Conservation (phyloP, 495 filamentous ascomycete genomes). For the Lasiosphaeria ovina region DNA sequence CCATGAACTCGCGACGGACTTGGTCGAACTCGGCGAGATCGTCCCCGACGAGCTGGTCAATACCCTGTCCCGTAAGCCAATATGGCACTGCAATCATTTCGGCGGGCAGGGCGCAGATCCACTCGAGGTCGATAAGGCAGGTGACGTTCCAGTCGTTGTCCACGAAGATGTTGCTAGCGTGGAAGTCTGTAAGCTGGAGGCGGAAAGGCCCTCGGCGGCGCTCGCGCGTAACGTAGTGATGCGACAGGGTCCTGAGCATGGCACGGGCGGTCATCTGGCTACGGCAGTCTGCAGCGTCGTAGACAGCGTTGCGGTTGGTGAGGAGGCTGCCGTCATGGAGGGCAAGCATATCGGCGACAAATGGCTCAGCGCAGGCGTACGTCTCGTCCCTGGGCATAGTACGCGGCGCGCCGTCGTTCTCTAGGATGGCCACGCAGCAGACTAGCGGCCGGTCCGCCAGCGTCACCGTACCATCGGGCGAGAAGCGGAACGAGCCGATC, state of each 20-base stretch:
- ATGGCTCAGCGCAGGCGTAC: conserved; percentile 27
- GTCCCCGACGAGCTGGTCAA: conserved; percentile 21
- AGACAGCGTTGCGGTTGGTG: conserved; percentile 31
- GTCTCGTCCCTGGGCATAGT: conserved; percentile 29
- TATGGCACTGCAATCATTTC: conserved; percentile 31
- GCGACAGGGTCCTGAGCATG: conserved; percentile 27
- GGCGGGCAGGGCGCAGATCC: conserved; percentile 26
- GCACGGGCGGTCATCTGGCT: conserved; percentile 27
- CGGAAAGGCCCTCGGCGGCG: conserved; percentile 21
- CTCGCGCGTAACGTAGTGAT: conserved; percentile 24
- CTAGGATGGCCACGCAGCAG: conserved; percentile 26
- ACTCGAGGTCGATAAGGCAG: conserved; percentile 28
- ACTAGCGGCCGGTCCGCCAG: conserved; percentile 35
- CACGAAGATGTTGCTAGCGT: conserved; percentile 38
- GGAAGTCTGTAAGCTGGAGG: conserved; percentile 24
- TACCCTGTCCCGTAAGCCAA: conserved; percentile 30
- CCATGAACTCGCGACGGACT: conserved; percentile 19
- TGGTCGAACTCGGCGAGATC: conserved; percentile 12
- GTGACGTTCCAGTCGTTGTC: conserved; percentile 32
- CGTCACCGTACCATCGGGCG: conserved; percentile 25
- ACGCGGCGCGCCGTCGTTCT: conserved; percentile 35
- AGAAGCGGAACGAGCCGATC: conserved; percentile 38
- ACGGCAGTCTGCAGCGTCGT: conserved; percentile 24
- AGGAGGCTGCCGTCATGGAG: conserved; percentile 35
- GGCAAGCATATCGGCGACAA: conserved; percentile 26